Conservation (phyloP, 805 yeast species). For the Saccharomycopsis fodiens region DNA sequence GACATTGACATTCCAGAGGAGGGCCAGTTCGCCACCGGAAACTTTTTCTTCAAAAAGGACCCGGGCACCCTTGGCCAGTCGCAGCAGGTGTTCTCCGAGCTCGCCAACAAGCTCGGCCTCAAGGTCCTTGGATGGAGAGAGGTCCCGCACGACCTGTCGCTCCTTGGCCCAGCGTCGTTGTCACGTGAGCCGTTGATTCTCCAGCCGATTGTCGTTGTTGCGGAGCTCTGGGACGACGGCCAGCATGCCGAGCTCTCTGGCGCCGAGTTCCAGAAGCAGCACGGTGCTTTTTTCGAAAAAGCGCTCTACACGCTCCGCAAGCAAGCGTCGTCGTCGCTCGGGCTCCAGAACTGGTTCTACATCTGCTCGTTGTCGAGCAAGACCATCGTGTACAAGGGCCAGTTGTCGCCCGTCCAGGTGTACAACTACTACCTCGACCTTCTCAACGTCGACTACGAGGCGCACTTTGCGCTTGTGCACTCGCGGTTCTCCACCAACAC, state of each 20-base stretch:
- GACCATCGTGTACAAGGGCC: constrained; percentile 95
- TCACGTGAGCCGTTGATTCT: constrained; percentile 86
- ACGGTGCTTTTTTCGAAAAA: constrained; percentile 67
- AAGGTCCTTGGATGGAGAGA: constrained; percentile 89
- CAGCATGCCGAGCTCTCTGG: constrained; percentile 26
- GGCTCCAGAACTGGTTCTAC: constrained; percentile 95
- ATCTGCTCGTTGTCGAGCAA: constrained; percentile 85
- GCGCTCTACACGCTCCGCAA: constrained; percentile 81
- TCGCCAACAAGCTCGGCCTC: constrained; percentile 71
- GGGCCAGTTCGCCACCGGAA: constrained; percentile 94
- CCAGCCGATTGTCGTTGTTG: constrained; percentile 86
- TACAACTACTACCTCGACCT: constrained; percentile 91
- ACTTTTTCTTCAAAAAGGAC: constrained; percentile 79
- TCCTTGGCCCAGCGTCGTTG: constrained; percentile 89
- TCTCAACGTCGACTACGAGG: constrained; percentile 84
- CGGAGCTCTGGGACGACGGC: constrained; percentile 32
- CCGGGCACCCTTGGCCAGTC: constrained; percentile 61
- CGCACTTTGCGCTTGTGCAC: constrained; percentile 93
- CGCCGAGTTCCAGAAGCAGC: constrained; percentile 47
- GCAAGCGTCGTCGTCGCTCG: constrained; percentile 84
- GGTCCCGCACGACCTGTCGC: constrained; percentile 91
- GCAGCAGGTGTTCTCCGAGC: constrained; percentile 67
- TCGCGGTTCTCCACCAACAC: constrained; percentile 97
- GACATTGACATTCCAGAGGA: constrained; percentile 60
- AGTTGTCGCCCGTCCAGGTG: constrained; percentile 93